Conservation (phyloP, 1,284 basidiomycete species). For the Hymenochaete sp. region DNA sequence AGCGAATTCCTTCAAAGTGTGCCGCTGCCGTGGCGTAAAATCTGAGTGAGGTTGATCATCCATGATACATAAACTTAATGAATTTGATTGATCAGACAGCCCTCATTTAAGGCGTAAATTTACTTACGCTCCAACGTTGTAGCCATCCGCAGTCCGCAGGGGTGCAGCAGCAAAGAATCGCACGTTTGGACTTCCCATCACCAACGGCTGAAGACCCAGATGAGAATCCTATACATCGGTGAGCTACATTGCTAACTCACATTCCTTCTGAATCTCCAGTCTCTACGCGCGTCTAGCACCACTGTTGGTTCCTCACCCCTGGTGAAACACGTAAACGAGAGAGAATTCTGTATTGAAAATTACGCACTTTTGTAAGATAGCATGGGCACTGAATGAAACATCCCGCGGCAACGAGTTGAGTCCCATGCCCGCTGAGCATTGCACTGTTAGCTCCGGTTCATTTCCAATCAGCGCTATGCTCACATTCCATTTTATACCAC, state of each 20-base stretch:
- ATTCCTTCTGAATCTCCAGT: conserved; percentile 85
- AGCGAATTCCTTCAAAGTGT: conserved; percentile 92
- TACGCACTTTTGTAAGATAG: conserved; percentile 69
- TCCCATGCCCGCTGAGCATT: conserved; percentile 50
- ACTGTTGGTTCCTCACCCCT: conserved; percentile 86
- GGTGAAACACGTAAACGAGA: conserved; percentile 14
- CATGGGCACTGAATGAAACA: conserved; percentile 75
- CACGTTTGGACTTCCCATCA: conserved; percentile 56
- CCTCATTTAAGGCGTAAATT: background rate
- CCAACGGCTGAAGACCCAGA: conserved; percentile 53
- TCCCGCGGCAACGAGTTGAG: conserved; percentile 47
- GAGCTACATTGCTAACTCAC: conserved; percentile 33
- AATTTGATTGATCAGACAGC: background rate
- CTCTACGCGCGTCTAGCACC: conserved; percentile 66
- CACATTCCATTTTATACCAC: conserved; percentile 82
- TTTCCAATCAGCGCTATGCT: conserved; percentile 20
- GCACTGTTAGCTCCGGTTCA: background rate
- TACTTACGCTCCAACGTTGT: conserved; percentile 75
- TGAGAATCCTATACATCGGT: background rate
- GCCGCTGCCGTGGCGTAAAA: conserved; percentile 82
- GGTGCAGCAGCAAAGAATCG: conserved; percentile 92
- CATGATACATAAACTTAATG: conserved; percentile 65
- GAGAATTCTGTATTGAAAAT: background rate
- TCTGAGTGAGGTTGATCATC: conserved; percentile 79
- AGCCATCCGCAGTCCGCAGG: conserved; percentile 80